phyloP scores from a whole-genome alignment of 169 alveolate genomes.

The Theileria equi region DNA sequence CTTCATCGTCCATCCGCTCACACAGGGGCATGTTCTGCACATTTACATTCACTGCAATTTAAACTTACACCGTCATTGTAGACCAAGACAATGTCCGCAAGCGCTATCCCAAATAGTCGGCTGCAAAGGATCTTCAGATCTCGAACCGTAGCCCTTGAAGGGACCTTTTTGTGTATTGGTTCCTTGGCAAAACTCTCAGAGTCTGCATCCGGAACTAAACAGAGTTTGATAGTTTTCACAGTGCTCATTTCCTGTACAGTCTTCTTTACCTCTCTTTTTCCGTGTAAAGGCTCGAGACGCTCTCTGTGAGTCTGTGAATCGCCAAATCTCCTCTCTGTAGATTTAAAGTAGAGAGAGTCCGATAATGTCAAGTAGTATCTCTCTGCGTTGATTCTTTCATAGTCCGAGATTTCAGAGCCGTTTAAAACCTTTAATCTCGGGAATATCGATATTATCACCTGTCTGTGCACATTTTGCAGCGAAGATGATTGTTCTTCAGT shows the following conservation, averaged over 20 bases:
- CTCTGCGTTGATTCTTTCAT: constrained; percentile 55
- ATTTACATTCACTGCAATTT: background rate
- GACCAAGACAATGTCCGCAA: constrained; percentile 21
- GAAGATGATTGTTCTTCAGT: background rate
- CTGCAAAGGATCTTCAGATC: constrained; percentile 54
- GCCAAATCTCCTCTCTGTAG: constrained; percentile 2
- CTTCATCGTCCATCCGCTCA: constrained; percentile 42
- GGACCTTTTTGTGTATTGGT: constrained; percentile 9
- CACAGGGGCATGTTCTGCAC: constrained; percentile 55
- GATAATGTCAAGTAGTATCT: constrained; percentile 40
- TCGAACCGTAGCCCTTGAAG: constrained; percentile 22
- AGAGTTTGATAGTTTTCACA: constrained; percentile 3
- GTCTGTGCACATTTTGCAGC: constrained; percentile 14
- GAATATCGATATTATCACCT: constrained; percentile 37
- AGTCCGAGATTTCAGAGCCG: constrained; percentile 32
- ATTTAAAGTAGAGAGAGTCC: background rate
- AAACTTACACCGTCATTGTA: constrained; percentile 55
- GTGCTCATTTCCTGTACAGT: background rate
- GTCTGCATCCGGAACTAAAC: constrained; percentile 56
- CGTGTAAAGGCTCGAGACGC: constrained; percentile 30
- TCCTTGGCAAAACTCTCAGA: constrained; percentile 29
- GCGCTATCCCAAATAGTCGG: constrained; percentile 13
- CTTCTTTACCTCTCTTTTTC: constrained; percentile 2
- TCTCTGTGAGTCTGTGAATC: background rate
- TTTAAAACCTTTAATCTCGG: constrained; percentile 36